phyloP scores from a whole-genome alignment of 768 basidiomycete species.

The Trametes elegans region DNA sequence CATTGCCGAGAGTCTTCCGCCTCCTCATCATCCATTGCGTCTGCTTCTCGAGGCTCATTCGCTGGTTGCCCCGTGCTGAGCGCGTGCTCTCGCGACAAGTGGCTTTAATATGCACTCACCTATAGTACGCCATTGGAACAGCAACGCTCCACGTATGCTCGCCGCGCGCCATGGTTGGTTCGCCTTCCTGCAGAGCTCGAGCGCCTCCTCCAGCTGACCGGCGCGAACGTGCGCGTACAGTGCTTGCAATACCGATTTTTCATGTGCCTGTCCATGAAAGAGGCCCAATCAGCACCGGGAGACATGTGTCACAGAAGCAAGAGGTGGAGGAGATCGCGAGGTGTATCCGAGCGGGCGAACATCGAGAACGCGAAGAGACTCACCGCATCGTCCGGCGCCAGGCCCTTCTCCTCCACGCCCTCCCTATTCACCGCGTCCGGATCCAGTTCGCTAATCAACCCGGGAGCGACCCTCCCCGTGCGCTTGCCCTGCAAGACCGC shows the following conservation, averaged over 20 bases:
- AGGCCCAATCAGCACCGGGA: too few species aligned
- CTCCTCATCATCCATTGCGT: constrained; percentile 42
- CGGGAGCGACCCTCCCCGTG: constrained; percentile 45
- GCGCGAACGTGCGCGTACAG: constrained; percentile 82
- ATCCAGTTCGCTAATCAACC: constrained; percentile 68
- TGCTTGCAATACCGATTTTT: constrained; percentile 72
- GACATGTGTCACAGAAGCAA: background rate
- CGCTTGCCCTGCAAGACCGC: constrained; percentile 63
- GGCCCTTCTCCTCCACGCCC: constrained; percentile 46
- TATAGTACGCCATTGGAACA: constrained; percentile 75
- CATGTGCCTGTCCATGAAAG: constrained; percentile 85
- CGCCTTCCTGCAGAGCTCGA: constrained; percentile 76
- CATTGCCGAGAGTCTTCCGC: constrained; percentile 31
- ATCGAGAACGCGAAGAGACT: constrained; percentile 30
- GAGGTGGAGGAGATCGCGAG: background rate
- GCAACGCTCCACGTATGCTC: constrained; percentile 75
- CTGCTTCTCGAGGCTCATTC: constrained; percentile 48
- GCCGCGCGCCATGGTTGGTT: constrained; percentile 94
- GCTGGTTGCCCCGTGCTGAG: constrained; percentile 31
- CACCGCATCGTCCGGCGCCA: constrained; percentile 81
- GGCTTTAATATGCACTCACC: constrained; percentile 47
- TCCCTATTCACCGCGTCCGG: constrained; percentile 69
- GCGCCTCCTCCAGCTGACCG: constrained; percentile 81
- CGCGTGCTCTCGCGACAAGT: background rate
- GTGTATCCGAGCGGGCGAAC: too few species aligned